Evolutionary conservation across 805 yeast species (phyloP).

Genomic region (Ogataea trehalophila): DNA sequence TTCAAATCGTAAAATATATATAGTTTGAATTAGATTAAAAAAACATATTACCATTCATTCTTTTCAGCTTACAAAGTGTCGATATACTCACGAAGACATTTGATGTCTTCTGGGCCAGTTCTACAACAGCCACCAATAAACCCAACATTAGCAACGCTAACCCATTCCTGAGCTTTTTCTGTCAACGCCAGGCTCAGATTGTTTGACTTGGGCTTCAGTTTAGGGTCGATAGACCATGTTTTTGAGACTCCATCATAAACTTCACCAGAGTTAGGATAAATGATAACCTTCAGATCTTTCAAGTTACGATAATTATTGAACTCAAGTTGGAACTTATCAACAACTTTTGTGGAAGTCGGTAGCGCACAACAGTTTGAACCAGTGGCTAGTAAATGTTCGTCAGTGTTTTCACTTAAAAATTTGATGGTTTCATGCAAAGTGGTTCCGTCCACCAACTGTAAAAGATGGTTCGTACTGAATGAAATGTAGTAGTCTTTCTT

Average conservation of each 20-base stretch:
- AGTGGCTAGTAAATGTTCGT: conserved; percentile 34
- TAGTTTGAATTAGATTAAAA: neutral
- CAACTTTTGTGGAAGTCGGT: conserved; percentile 35
- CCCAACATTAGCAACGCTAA: conserved; percentile 33
- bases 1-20: too few relatives aligned
- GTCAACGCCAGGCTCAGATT: conserved; percentile 33
- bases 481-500: conserved; percentile 22
- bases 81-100: conserved; percentile 10
- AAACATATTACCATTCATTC: neutral
- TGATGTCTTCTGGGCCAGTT: conserved; percentile 50
- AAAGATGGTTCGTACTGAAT: conserved; percentile 37
- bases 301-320: conserved; percentile 10
- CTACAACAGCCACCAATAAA: conserved; percentile 77
- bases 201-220: conserved; percentile 1
- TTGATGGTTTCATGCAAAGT: conserved; percentile 30
- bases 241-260: conserved; percentile 46
- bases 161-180: conserved; percentile 36
- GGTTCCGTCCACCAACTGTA: conserved; percentile 48
- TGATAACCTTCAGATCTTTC: conserved; percentile 37
- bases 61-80: conserved; percentile 4
- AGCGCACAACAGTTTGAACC: conserved; percentile 70
- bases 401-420: conserved; percentile 17
- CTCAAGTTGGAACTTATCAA: conserved; percentile 25
- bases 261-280: conserved; percentile 79
- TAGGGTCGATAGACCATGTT: conserved; percentile 32